These are phyloP conservation scores for Fusarium chuoi DNA, from an alignment of 2,329 filamentous ascomycete species.

Conservation along the genomic window DNA sequence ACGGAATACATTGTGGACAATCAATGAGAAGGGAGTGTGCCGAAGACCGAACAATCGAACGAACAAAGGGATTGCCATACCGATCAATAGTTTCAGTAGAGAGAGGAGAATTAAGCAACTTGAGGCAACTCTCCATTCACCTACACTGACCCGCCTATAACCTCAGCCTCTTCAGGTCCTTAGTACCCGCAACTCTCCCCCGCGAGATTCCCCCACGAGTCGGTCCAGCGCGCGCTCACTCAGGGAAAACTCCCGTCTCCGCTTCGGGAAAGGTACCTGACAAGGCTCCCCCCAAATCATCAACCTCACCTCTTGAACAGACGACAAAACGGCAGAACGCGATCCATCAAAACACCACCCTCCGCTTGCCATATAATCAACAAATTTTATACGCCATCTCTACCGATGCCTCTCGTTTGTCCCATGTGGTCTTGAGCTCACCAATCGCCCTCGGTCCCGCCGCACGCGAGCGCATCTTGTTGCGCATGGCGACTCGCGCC, in stretches of 20 bases:
- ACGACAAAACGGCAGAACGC: conserved; percentile 60
- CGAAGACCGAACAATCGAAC: neutral
- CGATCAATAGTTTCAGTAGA: neutral
- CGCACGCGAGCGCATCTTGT: conserved; percentile 62
- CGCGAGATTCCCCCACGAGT: conserved; percentile 26
- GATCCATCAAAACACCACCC: conserved; percentile 64
- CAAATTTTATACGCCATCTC: conserved; percentile 60
- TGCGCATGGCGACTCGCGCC: conserved; percentile 67
- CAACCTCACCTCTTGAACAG: conserved; percentile 67
- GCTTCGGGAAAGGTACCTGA: conserved; percentile 52
- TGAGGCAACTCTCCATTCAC: neutral
- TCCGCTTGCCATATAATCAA: conserved; percentile 52
- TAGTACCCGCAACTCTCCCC: conserved; percentile 36
- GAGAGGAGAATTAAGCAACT: neutral
- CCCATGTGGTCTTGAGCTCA: conserved; percentile 61
- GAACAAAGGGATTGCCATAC: neutral
- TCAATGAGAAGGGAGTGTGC: conserved; percentile 15
- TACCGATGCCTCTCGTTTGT: conserved; percentile 61
- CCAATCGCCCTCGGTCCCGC: conserved; percentile 58
- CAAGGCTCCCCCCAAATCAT: conserved; percentile 57
- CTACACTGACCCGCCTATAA: conserved; percentile 9
- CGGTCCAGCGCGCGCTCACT: conserved; percentile 36
- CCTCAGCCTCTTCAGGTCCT: conserved; percentile 27
- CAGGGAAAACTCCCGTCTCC: conserved; percentile 52
- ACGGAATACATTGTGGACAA: conserved; percentile 35